A percentile compares a stretch with the other conserved stretches of the same genome.
phyloP scores from a whole-genome alignment of 257 asterid genomes.

The Buddleja alternifolia region DNA sequence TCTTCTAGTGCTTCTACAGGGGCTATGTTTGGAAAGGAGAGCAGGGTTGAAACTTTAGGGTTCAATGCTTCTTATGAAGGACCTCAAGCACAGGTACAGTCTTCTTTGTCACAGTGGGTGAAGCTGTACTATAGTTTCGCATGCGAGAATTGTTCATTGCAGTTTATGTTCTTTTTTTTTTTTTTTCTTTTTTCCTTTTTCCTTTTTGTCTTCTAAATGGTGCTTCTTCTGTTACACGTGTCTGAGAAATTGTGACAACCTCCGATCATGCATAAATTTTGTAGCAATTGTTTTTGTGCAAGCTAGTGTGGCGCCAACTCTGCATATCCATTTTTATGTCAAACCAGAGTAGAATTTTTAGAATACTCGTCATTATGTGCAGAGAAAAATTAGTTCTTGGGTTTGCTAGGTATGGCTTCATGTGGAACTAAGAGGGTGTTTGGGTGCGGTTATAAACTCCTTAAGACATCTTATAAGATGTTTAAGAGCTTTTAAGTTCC shows the following conservation, averaged over 20 bases:
- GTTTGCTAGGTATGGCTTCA: too few relatives aligned
- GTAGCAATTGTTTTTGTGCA: too few relatives aligned
- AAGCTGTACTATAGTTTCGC: constrained; percentile 3
- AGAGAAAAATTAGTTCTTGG: too few relatives aligned
- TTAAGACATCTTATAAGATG: too few relatives aligned
- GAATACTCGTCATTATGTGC: too few relatives aligned
- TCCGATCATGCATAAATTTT: not conserved
- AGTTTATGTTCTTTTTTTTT: not conserved
- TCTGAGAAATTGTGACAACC: constrained; percentile 1
- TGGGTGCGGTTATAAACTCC: too few relatives aligned
- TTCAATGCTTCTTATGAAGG: constrained; percentile 39
- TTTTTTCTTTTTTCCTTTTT: not conserved
- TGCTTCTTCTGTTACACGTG: not conserved
- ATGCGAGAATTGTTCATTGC: not conserved
- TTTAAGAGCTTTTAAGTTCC: too few relatives aligned
- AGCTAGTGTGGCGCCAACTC: not conserved
- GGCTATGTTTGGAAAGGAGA: constrained; percentile 37
- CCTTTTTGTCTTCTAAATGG: not conserved
- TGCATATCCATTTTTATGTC: too few relatives aligned
- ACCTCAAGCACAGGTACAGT: constrained; percentile 50
- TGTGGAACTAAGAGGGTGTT: too few relatives aligned
- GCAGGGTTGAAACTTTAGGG: constrained; percentile 42
- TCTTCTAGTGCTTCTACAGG: constrained; percentile 46
- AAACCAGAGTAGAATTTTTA: too few relatives aligned
- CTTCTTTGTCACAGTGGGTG: constrained; percentile 30